phyloP scores from a whole-genome alignment of 2,329 filamentous ascomycete species.

The Xylaria sp. region DNA sequence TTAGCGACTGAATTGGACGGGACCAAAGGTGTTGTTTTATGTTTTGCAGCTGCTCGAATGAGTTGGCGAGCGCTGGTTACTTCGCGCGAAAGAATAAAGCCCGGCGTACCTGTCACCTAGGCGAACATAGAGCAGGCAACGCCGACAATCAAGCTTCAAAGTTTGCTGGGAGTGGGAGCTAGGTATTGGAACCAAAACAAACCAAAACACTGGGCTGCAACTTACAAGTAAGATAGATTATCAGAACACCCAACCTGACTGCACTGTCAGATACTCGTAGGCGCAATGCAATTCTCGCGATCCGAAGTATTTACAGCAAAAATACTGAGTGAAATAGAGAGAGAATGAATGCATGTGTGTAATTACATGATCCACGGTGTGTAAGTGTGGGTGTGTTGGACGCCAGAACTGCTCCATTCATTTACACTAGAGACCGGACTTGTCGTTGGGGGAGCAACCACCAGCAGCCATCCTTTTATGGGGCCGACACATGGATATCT shows the following conservation, averaged over 20 bases:
- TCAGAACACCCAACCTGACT: conserved; percentile 22
- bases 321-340: conserved; percentile 19
- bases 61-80: neutral
- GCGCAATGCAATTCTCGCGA: conserved; percentile 3
- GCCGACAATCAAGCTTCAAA: neutral
- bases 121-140: neutral
- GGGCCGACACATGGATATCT: neutral
- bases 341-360: conserved; percentile 6
- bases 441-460: conserved; percentile 35
- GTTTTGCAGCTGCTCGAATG: neutral
- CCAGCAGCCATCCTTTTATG: neutral
- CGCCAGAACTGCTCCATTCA: conserved; percentile 25
- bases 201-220: neutral
- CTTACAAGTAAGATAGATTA: conserved; percentile 13
- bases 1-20: conserved; percentile 14
- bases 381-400: conserved; percentile 12
- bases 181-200: neutral
- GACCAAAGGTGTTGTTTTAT: neutral
- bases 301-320: conserved; percentile 10
- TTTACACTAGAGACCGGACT: conserved; percentile 19
- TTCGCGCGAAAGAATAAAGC: too few species aligned
- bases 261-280: conserved; percentile 13
- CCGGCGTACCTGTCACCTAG: neutral
- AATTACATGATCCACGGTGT: conserved; percentile 16
- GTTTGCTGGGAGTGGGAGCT: conserved; percentile 2